Evolutionary conservation across 2,329 filamentous ascomycete genomes (phyloP).

Genomic region (Pseudogymnoascus sp.): DNA sequence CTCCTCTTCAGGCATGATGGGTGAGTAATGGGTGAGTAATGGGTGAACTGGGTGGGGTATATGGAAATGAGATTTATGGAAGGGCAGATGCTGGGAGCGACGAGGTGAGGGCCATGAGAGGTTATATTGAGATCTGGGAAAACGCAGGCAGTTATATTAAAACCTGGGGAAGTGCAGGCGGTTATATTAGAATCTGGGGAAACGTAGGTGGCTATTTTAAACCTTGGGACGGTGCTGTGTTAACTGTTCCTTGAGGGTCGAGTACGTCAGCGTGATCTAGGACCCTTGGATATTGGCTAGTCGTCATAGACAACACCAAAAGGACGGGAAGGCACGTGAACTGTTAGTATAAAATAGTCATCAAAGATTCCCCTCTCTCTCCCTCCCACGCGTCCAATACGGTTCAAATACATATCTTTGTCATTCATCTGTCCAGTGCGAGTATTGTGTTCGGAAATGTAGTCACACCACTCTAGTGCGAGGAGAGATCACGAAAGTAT

Average conservation of each 20-base stretch:
- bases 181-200: background rate
- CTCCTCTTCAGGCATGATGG: background rate
- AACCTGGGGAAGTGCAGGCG: background rate
- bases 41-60: background rate
- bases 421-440: background rate
- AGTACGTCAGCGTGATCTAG: slow-evolving; percentile 5
- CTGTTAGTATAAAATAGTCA: background rate
- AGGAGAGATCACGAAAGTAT: background rate
- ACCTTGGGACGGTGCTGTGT: background rate
- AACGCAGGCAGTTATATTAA: background rate
- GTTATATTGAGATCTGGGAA: too few species aligned
- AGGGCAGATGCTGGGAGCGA: background rate
- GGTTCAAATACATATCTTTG: background rate
- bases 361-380: background rate
- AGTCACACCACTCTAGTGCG: background rate
- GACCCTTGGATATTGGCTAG: background rate
- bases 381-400: background rate
- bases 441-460: background rate
- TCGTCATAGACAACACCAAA: background rate
- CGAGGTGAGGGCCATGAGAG: too few species aligned
- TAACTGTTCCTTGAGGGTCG: background rate
- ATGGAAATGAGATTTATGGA: background rate
- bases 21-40: slow-evolving; percentile 5
- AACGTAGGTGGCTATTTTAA: background rate
- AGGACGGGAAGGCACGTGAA: background rate